Evolutionary conservation across 768 basidiomycete species (phyloP).

Genomic region (Leccinellum luteum): DNA sequence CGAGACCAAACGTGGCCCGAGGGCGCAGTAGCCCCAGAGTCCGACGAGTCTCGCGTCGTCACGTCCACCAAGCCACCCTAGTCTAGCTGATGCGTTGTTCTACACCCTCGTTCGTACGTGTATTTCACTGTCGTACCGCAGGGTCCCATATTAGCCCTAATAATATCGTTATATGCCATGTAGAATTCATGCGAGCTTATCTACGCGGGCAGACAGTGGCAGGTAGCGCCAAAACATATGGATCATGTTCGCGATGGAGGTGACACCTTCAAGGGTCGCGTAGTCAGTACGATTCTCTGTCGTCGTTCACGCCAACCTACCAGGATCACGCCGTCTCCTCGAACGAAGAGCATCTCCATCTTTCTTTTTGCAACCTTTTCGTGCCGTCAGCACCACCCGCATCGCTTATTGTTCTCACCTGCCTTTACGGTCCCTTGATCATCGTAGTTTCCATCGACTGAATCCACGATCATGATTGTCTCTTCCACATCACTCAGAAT

Average conservation of each 20-base stretch:
- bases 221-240: background rate
- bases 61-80: constrained; percentile 2
- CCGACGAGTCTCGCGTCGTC: constrained; percentile 46
- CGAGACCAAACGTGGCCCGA: constrained; percentile 76
- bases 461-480: constrained; percentile 93
- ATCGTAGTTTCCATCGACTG: constrained; percentile 60
- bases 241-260: constrained; percentile 70
- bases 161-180: constrained; percentile 11
- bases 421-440: constrained; percentile 67
- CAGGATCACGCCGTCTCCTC: constrained; percentile 96
- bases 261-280: constrained; percentile 54
- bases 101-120: constrained; percentile 3
- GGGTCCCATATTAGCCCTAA: background rate
- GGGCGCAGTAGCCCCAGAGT: constrained; percentile 55
- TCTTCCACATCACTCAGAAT: constrained; percentile 98
- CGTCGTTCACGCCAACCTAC: constrained; percentile 43
- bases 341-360: constrained; percentile 96
- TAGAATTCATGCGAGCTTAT: constrained; percentile 18
- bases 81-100: background rate
- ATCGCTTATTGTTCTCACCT: constrained; percentile 11
- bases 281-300: constrained; percentile 10
- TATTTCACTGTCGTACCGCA: constrained; percentile 1
- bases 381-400: background rate
- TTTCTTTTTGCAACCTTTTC: constrained; percentile 85
- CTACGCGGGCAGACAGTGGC: constrained; percentile 26